Evolutionary conservation across 306 rosid species (phyloP).

Genomic region (Phaseolus lunatus): DNA sequence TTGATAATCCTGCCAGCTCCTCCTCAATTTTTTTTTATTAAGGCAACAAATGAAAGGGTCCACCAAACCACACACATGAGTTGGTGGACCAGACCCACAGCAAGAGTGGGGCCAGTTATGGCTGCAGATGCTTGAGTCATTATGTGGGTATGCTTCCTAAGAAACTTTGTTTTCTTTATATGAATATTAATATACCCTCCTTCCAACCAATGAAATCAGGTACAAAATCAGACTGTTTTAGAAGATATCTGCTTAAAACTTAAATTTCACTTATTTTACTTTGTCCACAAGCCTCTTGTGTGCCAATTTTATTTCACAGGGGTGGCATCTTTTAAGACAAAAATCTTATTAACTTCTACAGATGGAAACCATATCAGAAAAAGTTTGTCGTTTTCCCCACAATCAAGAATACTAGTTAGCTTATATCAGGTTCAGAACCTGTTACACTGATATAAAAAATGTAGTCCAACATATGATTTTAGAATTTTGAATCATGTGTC

Average conservation of each 20-base stretch:
- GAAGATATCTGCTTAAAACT: constrained; percentile 17
- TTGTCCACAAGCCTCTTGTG: constrained; percentile 36
- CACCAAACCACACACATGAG: constrained; percentile 58
- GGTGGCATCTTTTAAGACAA: constrained; percentile 20
- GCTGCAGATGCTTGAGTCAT: constrained; percentile 66
- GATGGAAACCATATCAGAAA: constrained; percentile 4
- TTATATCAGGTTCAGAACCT: background rate
- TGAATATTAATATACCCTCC: constrained; percentile 1
- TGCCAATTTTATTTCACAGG: constrained; percentile 13
- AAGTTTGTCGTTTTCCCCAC: constrained; percentile 23
- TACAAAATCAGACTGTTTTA: constrained; percentile 28
- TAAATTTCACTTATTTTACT: constrained; percentile 39
- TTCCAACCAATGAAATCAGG: constrained; percentile 33
- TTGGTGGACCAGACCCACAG: constrained; percentile 70
- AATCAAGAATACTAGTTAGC: background rate
- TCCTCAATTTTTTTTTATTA: constrained; percentile 22
- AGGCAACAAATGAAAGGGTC: constrained; percentile 54
- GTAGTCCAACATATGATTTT: no score
- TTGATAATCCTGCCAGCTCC: constrained; percentile 65
- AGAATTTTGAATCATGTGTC: no score
- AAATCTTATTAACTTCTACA: constrained; percentile 34
- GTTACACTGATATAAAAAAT: no score
- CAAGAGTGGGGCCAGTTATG: constrained; percentile 58
- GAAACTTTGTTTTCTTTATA: constrained; percentile 37
- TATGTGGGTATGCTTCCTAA: constrained; percentile 48